A percentile compares a stretch with the other conserved stretches of the same genome.
These are phyloP conservation scores for Lolium rigidum DNA, from an alignment of 176 grass and related monocot genomes.

Conservation along the genomic window DNA sequence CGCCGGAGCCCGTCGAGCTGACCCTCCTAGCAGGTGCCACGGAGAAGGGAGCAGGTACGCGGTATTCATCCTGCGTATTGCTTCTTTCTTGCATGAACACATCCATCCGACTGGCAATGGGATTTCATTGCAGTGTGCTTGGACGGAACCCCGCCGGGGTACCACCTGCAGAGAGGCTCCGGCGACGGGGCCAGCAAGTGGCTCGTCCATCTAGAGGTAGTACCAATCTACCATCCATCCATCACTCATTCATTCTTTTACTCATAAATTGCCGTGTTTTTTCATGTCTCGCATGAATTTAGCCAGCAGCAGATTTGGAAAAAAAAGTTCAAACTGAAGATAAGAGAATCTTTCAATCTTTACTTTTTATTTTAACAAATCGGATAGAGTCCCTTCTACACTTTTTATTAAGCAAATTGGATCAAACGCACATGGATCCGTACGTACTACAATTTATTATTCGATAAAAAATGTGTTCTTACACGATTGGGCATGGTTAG, in stretches of 20 bases:
- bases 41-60: conserved; percentile 57
- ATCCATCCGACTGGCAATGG: not conserved
- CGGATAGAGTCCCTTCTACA: no score
- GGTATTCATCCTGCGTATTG: not conserved
- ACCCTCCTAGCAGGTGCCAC: conserved; percentile 45
- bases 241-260: not conserved
- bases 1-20: conserved; percentile 39
- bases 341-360: no score
- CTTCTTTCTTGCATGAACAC: no score
- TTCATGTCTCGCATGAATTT: no score
- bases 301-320: no score
- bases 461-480: not conserved
- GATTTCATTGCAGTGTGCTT: conserved; percentile 61
- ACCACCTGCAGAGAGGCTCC: no score
- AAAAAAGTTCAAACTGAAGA: no score
- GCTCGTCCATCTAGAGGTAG: conserved; percentile 77
- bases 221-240: not conserved
- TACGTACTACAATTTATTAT: not conserved
- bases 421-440: no score
- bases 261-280: no score
- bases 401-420: no score
- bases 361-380: no score
- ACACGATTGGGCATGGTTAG: not conserved
- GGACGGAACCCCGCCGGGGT: conserved; percentile 70
- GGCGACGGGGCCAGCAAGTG: conserved; percentile 62